phyloP scores from a whole-genome alignment of 2,329 filamentous ascomycete genomes.

The Onygenales sp. region DNA sequence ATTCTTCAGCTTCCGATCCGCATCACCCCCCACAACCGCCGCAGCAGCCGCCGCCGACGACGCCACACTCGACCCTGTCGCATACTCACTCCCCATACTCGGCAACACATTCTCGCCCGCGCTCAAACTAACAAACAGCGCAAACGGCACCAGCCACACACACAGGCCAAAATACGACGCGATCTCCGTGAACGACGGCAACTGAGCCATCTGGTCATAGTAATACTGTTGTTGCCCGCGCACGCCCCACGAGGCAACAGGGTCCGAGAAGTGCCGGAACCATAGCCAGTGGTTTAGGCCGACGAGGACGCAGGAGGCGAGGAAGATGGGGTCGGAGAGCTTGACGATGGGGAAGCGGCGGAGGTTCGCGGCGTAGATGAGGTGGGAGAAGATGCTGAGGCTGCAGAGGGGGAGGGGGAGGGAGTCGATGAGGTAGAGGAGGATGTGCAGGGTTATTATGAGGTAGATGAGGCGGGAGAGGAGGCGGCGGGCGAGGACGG shows the following conservation, averaged over 20 bases:
- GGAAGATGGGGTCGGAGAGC: constrained; percentile 75
- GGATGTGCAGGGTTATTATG: constrained; percentile 62
- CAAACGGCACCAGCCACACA: constrained; percentile 93
- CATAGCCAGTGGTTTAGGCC: constrained; percentile 87
- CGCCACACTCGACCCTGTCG: constrained; percentile 38
- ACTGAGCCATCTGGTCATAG: constrained; percentile 31
- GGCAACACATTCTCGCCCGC: constrained; percentile 93
- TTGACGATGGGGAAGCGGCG: constrained; percentile 67
- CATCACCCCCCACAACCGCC: constrained; percentile 8
- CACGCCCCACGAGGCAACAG: constrained; percentile 34
- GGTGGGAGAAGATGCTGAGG: constrained; percentile 69
- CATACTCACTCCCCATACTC: constrained; percentile 73
- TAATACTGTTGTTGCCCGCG: constrained; percentile 24
- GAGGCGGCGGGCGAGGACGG: constrained; percentile 81
- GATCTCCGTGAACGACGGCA: constrained; percentile 86
- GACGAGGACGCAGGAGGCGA: constrained; percentile 76
- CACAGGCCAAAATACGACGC: constrained; percentile 93
- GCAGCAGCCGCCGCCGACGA: constrained; percentile 7
- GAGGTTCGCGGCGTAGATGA: constrained; percentile 84
- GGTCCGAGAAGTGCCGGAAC: constrained; percentile 81
- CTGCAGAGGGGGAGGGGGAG: constrained; percentile 68
- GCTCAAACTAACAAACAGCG: constrained; percentile 86
- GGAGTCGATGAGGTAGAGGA: constrained; percentile 72
- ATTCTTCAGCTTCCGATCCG: constrained; percentile 37
- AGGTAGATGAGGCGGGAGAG: constrained; percentile 75